These are phyloP conservation scores for Starmerella bacillaris DNA, from an alignment of 805 yeast genomes.

Conservation along the genomic window DNA sequence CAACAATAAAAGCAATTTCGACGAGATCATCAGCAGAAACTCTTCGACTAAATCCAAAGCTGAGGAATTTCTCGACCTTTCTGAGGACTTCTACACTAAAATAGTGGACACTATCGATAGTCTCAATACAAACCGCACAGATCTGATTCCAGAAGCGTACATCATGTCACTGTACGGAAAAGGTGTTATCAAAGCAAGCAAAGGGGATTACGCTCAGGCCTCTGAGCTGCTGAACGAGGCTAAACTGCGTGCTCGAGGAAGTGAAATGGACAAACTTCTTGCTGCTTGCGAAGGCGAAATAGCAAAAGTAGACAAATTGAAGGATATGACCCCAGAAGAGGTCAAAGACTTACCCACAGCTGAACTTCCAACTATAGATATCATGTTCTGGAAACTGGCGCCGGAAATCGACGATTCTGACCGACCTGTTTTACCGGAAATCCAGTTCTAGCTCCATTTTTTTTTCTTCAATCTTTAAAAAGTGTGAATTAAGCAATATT, in stretches of 20 bases:
- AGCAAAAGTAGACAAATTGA: constrained; percentile 28
- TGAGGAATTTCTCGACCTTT: constrained; percentile 8
- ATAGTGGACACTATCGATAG: constrained; percentile 11
- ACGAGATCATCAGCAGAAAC: not conserved
- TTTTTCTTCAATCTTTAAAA: too few relatives aligned
- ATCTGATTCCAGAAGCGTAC: constrained; percentile 39
- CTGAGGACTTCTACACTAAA: constrained; percentile 11
- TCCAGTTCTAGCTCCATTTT: constrained; percentile 3
- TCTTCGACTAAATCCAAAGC: constrained; percentile 3
- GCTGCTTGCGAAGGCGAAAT: constrained; percentile 51
- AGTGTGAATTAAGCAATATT: too few relatives aligned
- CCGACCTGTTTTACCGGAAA: constrained; percentile 11
- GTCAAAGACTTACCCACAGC: constrained; percentile 3
- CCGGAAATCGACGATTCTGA: constrained; percentile 9
- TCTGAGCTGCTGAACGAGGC: constrained; percentile 49
- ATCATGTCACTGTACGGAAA: constrained; percentile 72
- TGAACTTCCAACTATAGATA: constrained; percentile 12
- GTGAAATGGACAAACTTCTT: constrained; percentile 45
- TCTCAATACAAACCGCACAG: constrained; percentile 13
- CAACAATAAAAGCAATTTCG: constrained; percentile 1
- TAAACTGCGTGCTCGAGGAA: constrained; percentile 46
- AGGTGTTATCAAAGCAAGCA: constrained; percentile 60
- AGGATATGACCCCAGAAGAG: constrained; percentile 4
- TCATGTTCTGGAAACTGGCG: constrained; percentile 16
- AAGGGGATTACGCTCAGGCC: constrained; percentile 39